Percentiles rank a stretch among this genome's conserved stretches.
Conservation (phyloP, 345 rosid genomes). For the Eucalyptus coolabah region DNA sequence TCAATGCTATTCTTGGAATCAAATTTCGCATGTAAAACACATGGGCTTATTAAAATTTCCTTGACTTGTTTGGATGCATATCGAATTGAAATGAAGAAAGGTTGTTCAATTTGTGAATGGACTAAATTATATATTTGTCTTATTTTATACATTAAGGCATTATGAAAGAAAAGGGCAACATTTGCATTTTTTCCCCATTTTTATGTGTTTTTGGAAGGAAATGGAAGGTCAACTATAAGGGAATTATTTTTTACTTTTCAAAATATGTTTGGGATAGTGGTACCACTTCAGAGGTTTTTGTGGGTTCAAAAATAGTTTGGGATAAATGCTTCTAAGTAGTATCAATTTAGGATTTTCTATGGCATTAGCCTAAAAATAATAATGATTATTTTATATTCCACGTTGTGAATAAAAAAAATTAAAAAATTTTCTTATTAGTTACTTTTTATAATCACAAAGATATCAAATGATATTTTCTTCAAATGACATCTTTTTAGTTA, state of each 20-base stretch:
- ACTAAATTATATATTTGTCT: neutral
- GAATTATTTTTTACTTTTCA: neutral
- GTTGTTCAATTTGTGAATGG: neutral
- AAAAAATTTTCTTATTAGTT: neutral
- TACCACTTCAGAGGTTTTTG: neutral
- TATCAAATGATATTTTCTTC: neutral
- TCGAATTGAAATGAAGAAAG: neutral
- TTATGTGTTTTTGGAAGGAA: neutral
- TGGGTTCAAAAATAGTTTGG: neutral
- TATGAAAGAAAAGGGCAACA: neutral
- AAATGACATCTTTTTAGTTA: neutral
- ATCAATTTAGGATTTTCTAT: neutral
- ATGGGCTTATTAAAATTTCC: neutral
- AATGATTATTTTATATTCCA: neutral
- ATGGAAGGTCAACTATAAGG: neutral
- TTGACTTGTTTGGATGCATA: neutral
- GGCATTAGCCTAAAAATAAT: neutral
- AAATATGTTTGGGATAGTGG: neutral
- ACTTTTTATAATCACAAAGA: neutral
- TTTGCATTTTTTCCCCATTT: neutral
- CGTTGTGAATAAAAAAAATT: neutral
- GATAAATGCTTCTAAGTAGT: neutral
- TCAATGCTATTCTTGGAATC: neutral
- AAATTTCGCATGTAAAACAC: neutral
- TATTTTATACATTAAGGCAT: neutral